Conservation (phyloP, 345 rosid genomes). For the Geranium brycei region DNA sequence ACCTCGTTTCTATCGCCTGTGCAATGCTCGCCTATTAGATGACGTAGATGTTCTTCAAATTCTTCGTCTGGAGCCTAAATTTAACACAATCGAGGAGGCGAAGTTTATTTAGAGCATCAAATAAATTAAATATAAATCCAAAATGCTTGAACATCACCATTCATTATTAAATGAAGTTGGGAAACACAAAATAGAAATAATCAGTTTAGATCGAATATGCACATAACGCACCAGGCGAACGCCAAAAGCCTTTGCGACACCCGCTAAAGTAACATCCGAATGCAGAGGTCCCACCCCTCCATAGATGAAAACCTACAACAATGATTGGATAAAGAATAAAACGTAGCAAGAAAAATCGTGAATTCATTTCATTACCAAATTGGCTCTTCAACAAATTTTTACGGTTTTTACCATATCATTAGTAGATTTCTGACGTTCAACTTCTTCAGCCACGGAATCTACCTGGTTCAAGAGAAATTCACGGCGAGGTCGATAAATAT, state of each 20-base stretch:
- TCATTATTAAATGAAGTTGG: background rate
- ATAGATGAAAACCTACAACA: constrained; percentile 58
- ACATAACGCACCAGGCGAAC: constrained; percentile 64
- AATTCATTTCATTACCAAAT: background rate
- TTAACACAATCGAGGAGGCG: constrained; percentile 6
- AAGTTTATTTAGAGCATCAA: constrained; percentile 9
- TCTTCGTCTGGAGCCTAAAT: constrained; percentile 97
- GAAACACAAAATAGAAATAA: background rate
- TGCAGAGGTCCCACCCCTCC: constrained; percentile 96
- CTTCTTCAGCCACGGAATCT: constrained; percentile 96
- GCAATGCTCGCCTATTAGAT: constrained; percentile 62
- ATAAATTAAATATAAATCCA: background rate
- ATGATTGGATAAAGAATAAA: constrained; percentile 2
- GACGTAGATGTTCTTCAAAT: constrained; percentile 86
- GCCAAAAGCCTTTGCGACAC: constrained; percentile 96
- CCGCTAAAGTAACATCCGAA: constrained; percentile 82
- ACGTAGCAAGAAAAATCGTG: background rate
- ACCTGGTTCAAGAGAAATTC: constrained; percentile 37
- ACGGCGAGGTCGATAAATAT: constrained; percentile 5
- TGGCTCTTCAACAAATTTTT: constrained; percentile 1
- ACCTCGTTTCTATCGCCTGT: constrained; percentile 91
- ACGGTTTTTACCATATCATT: constrained; percentile 58
- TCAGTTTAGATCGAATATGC: constrained; percentile 7
- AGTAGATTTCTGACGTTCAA: constrained; percentile 55
- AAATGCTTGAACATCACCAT: background rate